A percentile compares a stretch with the other conserved stretches of the same genome.
phyloP scores from a whole-genome alignment of 2,329 filamentous ascomycete species.

The Leptographium lundbergii region DNA sequence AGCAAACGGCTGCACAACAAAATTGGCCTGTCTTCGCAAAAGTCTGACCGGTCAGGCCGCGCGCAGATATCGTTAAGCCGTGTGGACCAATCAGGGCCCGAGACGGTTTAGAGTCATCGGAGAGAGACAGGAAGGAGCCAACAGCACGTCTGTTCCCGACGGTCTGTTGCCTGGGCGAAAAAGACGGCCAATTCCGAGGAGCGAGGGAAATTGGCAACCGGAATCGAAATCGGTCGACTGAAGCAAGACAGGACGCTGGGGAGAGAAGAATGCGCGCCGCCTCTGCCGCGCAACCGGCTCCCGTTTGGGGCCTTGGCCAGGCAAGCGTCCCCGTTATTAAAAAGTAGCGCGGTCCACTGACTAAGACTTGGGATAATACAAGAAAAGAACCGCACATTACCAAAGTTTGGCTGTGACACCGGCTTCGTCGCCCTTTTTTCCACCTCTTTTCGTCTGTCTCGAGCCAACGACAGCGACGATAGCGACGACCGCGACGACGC shows the following conservation, averaged over 20 bases:
- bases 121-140: neutral
- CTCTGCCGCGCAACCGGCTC: neutral
- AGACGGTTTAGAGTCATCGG: neutral
- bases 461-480: neutral
- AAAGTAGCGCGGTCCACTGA: neutral
- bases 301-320: neutral
- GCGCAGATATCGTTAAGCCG: neutral
- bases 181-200: neutral
- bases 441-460: neutral
- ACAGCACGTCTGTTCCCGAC: neutral
- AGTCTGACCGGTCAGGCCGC: neutral
- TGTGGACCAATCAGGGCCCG: neutral
- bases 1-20: neutral
- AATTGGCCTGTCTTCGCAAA: neutral
- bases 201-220: neutral
- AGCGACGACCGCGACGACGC: neutral
- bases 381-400: neutral
- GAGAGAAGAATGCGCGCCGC: neutral
- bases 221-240: neutral
- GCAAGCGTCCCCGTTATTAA: neutral
- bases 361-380: neutral
- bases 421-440: neutral
- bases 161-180: no score
- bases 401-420: neutral
- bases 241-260: neutral